phyloP scores from a whole-genome alignment of 345 rosid genomes.

The Adansonia digitata region DNA sequence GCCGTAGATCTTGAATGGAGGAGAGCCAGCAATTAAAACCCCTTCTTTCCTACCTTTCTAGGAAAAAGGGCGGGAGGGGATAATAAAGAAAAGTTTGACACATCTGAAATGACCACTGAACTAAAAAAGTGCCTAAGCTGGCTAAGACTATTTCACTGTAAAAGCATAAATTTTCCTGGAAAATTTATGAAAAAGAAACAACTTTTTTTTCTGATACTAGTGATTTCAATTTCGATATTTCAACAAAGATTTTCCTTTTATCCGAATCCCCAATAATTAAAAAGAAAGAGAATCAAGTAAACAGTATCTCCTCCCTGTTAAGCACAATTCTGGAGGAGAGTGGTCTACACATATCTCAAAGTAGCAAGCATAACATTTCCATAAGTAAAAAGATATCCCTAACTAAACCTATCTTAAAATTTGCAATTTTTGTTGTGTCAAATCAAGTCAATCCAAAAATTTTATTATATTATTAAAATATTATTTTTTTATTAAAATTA shows the following conservation, averaged over 20 bases:
- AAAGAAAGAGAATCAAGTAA: neutral
- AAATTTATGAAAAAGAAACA: neutral
- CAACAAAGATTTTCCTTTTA: neutral
- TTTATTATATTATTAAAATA: too few relatives aligned
- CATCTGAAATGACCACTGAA: slow-evolving; percentile 3
- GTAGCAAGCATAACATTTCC: neutral
- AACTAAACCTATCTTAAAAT: too few relatives aligned
- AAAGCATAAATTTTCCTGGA: neutral
- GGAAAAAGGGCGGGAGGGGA: neutral
- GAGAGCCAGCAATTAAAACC: neutral
- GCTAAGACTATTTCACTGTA: neutral
- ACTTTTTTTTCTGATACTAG: neutral
- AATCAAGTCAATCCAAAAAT: too few relatives aligned
- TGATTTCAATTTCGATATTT: neutral
- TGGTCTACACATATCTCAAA: neutral
- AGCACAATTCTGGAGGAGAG: neutral
- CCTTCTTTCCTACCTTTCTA: too few relatives aligned
- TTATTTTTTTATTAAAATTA: too few relatives aligned
- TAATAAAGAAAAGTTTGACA: neutral
- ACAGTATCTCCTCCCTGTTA: neutral
- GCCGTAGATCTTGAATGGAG: neutral
- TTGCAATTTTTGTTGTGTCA: too few relatives aligned
- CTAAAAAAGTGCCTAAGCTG: slow-evolving; percentile 6
- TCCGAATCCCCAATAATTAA: neutral
- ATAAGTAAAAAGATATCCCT: neutral